Evolutionary conservation across 495 filamentous ascomycete species (phyloP).

Genomic region (Rhypophila decipiens): DNA sequence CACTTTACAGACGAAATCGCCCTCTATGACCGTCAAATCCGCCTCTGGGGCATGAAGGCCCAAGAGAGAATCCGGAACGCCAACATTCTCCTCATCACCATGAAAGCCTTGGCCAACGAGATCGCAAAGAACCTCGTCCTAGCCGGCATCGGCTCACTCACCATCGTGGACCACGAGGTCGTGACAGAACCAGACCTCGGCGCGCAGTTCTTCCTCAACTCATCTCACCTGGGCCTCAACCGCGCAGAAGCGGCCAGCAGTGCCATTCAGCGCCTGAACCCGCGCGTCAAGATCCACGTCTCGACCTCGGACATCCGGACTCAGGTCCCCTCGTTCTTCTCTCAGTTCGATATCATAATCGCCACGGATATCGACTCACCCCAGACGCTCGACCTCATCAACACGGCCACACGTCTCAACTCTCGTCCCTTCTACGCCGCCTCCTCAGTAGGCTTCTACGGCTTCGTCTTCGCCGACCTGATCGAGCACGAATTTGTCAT

Average conservation of each 20-base stretch:
- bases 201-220: constrained; percentile 77
- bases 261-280: constrained; percentile 78
- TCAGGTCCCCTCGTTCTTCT: constrained; percentile 66
- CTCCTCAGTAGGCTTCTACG: constrained; percentile 82
- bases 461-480: constrained; percentile 90
- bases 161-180: constrained; percentile 73
- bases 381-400: constrained; percentile 64
- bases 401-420: constrained; percentile 70
- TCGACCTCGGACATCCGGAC: constrained; percentile 57
- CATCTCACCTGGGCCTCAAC: constrained; percentile 67
- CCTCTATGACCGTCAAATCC: constrained; percentile 94
- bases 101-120: constrained; percentile 88
- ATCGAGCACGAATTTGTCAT: constrained; percentile 83
- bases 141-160: constrained; percentile 86
- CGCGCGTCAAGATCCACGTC: constrained; percentile 70
- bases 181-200: constrained; percentile 80
- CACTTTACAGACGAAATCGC: constrained; percentile 77
- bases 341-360: constrained; percentile 76
- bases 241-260: constrained; percentile 78
- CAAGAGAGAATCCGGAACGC: constrained; percentile 85
- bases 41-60: constrained; percentile 95
- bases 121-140: constrained; percentile 97
- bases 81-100: constrained; percentile 81
- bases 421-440: constrained; percentile 82
- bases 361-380: constrained; percentile 86